Percentiles rank a stretch among this genome's conserved stretches.
phyloP scores from a whole-genome alignment of 2,329 filamentous ascomycete species.

The Cladosporium sphaerospermum region DNA sequence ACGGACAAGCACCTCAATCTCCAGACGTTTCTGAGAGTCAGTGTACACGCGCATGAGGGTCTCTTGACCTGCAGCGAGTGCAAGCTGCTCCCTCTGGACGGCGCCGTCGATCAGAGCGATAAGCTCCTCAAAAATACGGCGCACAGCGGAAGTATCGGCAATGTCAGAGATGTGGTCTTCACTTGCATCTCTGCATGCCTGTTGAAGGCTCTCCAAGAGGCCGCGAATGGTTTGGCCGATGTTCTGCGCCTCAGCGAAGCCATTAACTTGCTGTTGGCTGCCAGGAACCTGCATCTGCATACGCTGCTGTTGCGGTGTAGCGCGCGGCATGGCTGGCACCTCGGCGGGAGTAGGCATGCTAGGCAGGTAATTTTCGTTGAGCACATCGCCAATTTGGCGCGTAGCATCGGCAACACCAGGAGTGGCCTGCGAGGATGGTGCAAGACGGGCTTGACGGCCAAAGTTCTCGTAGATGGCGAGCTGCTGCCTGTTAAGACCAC shows the following conservation, averaged over 20 bases:
- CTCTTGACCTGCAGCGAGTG: slow-evolving; percentile 48
- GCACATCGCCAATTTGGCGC: slow-evolving; percentile 56
- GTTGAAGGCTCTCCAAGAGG: slow-evolving; percentile 52
- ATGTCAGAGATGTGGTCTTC: slow-evolving; percentile 56
- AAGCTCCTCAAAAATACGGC: slow-evolving; percentile 53
- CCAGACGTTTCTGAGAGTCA: slow-evolving; percentile 49
- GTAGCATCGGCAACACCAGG: slow-evolving; percentile 40
- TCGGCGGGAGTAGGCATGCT: slow-evolving; percentile 59
- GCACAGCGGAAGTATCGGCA: slow-evolving; percentile 47
- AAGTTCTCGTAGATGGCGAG: slow-evolving; percentile 97
- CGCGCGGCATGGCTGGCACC: slow-evolving; percentile 54
- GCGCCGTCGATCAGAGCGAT: slow-evolving; percentile 48
- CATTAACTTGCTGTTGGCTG: slow-evolving; percentile 47
- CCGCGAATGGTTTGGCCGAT: slow-evolving; percentile 49
- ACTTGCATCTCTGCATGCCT: slow-evolving; percentile 48
- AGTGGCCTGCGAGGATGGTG: slow-evolving; percentile 44
- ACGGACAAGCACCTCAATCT: slow-evolving; percentile 58
- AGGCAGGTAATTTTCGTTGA: slow-evolving; percentile 56
- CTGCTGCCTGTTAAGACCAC: slow-evolving; percentile 82
- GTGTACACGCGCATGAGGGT: slow-evolving; percentile 44
- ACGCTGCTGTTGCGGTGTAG: slow-evolving; percentile 47
- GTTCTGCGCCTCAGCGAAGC: slow-evolving; percentile 51
- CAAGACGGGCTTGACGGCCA: slow-evolving; percentile 68
- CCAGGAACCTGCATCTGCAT: slow-evolving; percentile 34
- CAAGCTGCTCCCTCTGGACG: slow-evolving; percentile 51